These are phyloP conservation scores for Macrocybe gigantea DNA, from an alignment of 768 basidiomycete species.

Conservation along the genomic window DNA sequence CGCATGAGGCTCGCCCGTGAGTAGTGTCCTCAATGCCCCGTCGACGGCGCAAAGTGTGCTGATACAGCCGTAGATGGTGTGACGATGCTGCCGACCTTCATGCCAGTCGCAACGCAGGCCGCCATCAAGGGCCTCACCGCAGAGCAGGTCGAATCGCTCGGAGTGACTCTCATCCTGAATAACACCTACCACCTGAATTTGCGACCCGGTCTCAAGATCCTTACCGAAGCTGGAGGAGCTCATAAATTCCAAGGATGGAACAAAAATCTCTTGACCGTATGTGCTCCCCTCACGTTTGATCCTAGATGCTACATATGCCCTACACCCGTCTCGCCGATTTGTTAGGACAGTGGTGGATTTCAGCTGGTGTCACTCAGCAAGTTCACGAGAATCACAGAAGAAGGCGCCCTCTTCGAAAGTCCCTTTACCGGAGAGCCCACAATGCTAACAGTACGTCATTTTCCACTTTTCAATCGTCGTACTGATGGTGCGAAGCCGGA, in stretches of 20 bases:
- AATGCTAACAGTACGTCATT: slow-evolving; percentile 67
- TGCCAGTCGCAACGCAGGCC: slow-evolving; percentile 92
- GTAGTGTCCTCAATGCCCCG: slow-evolving; percentile 23
- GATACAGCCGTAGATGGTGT: slow-evolving; percentile 52
- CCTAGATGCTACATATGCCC: neutral
- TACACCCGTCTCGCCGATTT: slow-evolving; percentile 1
- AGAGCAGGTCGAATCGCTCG: slow-evolving; percentile 77
- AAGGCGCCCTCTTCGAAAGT: slow-evolving; percentile 80
- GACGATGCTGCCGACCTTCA: slow-evolving; percentile 85
- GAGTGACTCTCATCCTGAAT: slow-evolving; percentile 79
- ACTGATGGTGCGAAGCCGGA: slow-evolving; percentile 55
- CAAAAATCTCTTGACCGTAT: slow-evolving; percentile 76
- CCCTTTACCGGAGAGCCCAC: slow-evolving; percentile 86
- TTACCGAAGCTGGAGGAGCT: slow-evolving; percentile 76
- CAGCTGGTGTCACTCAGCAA: slow-evolving; percentile 82
- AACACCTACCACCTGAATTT: slow-evolving; percentile 89
- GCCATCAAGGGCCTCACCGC: slow-evolving; percentile 89
- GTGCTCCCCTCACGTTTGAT: slow-evolving; percentile 10
- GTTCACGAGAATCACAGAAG: slow-evolving; percentile 82
- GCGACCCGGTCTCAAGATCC: slow-evolving; percentile 72
- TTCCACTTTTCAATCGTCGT: slow-evolving; percentile 4
- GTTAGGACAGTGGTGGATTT: slow-evolving; percentile 85
- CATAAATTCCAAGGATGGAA: slow-evolving; percentile 89
- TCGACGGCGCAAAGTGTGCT: neutral
- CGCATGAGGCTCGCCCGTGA: slow-evolving; percentile 77